Conservation (phyloP, 2,329 filamentous ascomycete genomes). For the Clarireedia hainanense region DNA sequence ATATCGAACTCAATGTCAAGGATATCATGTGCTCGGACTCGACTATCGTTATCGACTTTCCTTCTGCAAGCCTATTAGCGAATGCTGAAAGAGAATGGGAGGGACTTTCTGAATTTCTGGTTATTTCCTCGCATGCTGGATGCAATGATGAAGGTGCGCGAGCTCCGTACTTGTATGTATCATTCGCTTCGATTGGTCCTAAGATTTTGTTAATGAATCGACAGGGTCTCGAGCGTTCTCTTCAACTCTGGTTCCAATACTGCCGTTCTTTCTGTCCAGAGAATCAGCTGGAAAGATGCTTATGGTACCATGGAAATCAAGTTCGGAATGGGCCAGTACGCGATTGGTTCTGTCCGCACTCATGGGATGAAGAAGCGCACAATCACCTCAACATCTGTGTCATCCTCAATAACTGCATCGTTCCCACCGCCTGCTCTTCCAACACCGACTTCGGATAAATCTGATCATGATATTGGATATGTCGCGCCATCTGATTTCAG, state of each 20-base stretch:
- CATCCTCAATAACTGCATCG: not conserved
- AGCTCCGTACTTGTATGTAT: slow-evolving; percentile 6
- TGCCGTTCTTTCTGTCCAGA: slow-evolving; percentile 1
- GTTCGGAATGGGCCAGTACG: slow-evolving; percentile 12
- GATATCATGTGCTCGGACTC: slow-evolving; percentile 11
- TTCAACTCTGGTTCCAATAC: not conserved
- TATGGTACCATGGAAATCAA: slow-evolving; percentile 15
- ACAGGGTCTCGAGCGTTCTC: not conserved
- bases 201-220: not conserved
- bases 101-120: not conserved
- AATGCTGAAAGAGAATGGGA: slow-evolving; percentile 4
- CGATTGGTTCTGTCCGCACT: slow-evolving; percentile 7
- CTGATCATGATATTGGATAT: not conserved
- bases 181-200: not conserved
- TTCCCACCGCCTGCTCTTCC: not conserved
- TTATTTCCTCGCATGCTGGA: slow-evolving; percentile 7
- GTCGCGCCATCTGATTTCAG: not conserved
- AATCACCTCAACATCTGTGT: not conserved
- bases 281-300: slow-evolving; percentile 11
- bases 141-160: not conserved
- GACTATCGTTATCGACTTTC: slow-evolving; percentile 4
- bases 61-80: not conserved
- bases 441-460: not conserved
- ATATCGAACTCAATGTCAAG: slow-evolving; percentile 12
- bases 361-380: not conserved